Evolutionary conservation across 495 filamentous ascomycete genomes (phyloP).

Genomic region (Peziza echinospora): DNA sequence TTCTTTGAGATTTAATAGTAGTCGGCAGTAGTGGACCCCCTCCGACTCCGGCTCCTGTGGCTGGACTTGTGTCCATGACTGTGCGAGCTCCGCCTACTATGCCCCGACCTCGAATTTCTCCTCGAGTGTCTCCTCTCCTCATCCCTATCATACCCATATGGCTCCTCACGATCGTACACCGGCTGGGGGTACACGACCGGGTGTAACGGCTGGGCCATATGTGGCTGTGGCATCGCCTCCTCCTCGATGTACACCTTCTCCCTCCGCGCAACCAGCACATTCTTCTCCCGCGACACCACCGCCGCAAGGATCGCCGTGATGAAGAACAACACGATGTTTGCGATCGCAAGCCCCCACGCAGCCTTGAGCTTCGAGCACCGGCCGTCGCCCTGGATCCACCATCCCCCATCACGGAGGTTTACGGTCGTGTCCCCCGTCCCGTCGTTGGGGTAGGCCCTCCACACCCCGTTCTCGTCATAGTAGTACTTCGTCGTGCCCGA

Average conservation of each 20-base stretch:
- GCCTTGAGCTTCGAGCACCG: conserved; percentile 15
- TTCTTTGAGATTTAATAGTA: no score
- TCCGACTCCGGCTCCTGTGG: neutral
- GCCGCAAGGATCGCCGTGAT: conserved; percentile 13
- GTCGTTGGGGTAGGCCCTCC: no score
- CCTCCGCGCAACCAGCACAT: neutral
- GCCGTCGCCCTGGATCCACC: no score
- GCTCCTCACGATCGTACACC: neutral
- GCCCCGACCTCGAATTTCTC: neutral
- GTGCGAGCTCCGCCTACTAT: neutral
- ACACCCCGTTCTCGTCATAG: no score
- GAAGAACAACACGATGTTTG: conserved; percentile 16
- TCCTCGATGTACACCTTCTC: neutral
- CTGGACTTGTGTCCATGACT: neutral
- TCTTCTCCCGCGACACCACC: conserved; percentile 8
- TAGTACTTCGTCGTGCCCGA: no score
- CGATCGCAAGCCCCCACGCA: conserved; percentile 15
- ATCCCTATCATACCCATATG: neutral
- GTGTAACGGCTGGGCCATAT: neutral
- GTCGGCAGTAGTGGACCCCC: no score
- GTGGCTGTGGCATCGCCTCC: neutral
- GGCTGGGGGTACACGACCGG: neutral
- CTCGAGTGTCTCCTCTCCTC: neutral
- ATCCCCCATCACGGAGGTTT: no score
- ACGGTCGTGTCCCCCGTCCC: no score